A percentile compares a stretch with the other conserved stretches of the same genome.
Evolutionary conservation across 1,284 basidiomycete species (phyloP).

Genomic region (Leccinum subspadiceum): DNA sequence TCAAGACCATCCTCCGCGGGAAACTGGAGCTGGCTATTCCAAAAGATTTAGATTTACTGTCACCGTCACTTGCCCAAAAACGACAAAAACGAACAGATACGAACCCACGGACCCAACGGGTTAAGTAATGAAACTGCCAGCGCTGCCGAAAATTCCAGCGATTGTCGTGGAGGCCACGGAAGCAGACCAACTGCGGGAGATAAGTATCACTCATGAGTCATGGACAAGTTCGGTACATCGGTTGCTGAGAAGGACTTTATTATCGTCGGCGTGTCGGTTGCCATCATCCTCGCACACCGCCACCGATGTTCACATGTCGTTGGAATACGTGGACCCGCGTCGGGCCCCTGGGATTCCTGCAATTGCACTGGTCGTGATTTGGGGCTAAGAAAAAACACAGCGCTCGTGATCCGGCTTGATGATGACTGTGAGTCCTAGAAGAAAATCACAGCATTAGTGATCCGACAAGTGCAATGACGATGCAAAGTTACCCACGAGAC

Average conservation of each 20-base stretch:
- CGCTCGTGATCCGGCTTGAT: neutral
- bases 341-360: neutral
- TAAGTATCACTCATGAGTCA: slow-evolving; percentile 1
- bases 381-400: neutral
- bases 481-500: neutral
- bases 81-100: neutral
- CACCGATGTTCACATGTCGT: slow-evolving; percentile 9
- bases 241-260: neutral
- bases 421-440: neutral
- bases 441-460: neutral
- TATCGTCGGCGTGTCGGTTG: neutral
- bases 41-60: neutral
- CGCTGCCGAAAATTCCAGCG: slow-evolving; percentile 2
- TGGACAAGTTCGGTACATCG: slow-evolving; percentile 1
- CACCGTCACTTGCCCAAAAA: neutral
- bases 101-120: neutral
- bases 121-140: neutral
- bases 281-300: slow-evolving; percentile 2
- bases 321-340: neutral
- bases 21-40: neutral
- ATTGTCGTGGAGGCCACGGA: slow-evolving; percentile 3
- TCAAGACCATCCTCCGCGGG: neutral
- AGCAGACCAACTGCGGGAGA: neutral
- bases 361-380: neutral
- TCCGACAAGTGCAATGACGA: neutral